Evolutionary conservation across 305 asterid species (phyloP).

Genomic region (Solanum hybrid): DNA sequence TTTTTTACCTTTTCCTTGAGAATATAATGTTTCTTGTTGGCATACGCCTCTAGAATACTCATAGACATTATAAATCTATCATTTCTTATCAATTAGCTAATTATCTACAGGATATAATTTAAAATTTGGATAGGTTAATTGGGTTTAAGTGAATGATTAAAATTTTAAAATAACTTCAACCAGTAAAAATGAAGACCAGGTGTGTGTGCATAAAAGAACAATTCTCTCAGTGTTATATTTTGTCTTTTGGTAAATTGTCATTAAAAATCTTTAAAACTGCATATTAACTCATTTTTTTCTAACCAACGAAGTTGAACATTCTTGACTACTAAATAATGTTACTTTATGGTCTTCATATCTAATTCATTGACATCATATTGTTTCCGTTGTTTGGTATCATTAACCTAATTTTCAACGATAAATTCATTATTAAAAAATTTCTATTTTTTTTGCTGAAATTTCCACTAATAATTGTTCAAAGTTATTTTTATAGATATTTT

Average conservation of each 20-base stretch:
- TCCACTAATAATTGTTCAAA: accelerated
- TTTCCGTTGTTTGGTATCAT: not conserved
- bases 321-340: not conserved
- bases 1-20: not conserved
- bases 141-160: not conserved
- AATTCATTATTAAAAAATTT: not conserved
- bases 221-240: not conserved
- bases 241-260: not conserved
- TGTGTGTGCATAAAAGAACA: not conserved
- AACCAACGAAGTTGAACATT: not conserved
- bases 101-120: not conserved
- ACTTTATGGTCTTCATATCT: not conserved
- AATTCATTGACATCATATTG: not conserved
- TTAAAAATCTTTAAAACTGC: not conserved
- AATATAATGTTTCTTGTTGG: not conserved
- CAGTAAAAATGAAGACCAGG: not conserved
- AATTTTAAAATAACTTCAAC: not conserved
- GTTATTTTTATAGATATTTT: too few species aligned
- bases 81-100: not conserved
- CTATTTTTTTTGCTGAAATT: not conserved
- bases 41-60: not conserved
- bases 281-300: not conserved
- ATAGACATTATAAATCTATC: not conserved
- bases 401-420: not conserved
- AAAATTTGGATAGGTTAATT: not conserved